Evolutionary conservation across 345 rosid species (phyloP), one percentile per base, ranked within the genome.

Genomic region (Citrus sp.): DNA sequence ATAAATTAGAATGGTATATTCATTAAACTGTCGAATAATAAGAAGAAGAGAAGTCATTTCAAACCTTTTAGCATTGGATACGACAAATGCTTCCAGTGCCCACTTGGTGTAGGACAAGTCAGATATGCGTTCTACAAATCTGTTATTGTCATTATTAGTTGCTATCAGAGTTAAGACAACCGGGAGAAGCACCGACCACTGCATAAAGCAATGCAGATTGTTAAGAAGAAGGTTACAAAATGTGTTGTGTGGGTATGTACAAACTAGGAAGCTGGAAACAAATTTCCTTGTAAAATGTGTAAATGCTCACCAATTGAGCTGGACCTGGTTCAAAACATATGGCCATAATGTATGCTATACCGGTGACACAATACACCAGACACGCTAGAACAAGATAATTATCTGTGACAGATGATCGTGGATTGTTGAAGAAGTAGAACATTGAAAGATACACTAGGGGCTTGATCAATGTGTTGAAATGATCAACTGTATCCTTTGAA

Each of bases 101-200:
- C 99, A 94, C 81, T 92, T 94, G 1, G 97, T 88, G 75, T 90
- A 97, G 90, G 95, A 92, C 76, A 93, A 27, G 34, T 89, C 71
- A 14, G 93, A 81, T 73, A 92, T 56, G 6, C 14, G 3, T 9
- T 80, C 80, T 67, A 91, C 84, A 40, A 87, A 30, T 54, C 75
- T 75, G 78, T 77, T 80, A 55, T 87, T 82, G 14, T 80, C 81
- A 0, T 74, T 79, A 0, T 85, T 87, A 5, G 94, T 94, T 72
- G 98, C 98, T 74, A 94, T 82, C 34, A 97, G 92, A 62, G 99
- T 94, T 87, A 97, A 83, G 70, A 94, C 98, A 67, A 97, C 98
- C 6, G 99, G 99, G 68, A 97, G 94, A 80, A 97, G 93, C 82
- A 94, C 99, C 22, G 97, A 89, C 98, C 99, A 97, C 99, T 97